A percentile compares a stretch with the other conserved stretches of the same genome.
These are phyloP conservation scores for Podaxis sp. DNA, from an alignment of 768 basidiomycete species.

Conservation along the genomic window DNA sequence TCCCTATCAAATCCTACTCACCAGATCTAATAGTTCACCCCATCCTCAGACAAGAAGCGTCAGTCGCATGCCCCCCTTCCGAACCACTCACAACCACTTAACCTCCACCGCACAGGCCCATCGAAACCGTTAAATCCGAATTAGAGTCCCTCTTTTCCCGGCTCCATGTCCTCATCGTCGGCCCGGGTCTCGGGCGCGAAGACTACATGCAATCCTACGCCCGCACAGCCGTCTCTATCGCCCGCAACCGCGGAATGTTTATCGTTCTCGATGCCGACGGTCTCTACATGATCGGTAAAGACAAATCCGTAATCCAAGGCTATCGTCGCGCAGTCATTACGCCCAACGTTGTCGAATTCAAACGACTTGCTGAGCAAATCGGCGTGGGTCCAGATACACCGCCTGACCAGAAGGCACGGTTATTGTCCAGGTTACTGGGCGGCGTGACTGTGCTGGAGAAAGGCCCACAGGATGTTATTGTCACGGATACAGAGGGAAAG, in stretches of 20 bases:
- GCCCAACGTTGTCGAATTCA: conserved; percentile 94
- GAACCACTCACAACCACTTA: background rate
- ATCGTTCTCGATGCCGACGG: conserved; percentile 95
- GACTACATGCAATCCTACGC: conserved; percentile 87
- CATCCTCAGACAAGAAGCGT: conserved; percentile 73
- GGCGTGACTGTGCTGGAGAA: conserved; percentile 92
- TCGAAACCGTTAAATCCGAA: conserved; percentile 46
- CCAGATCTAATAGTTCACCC: conserved; percentile 98
- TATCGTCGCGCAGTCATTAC: conserved; percentile 89
- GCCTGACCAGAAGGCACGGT: conserved; percentile 55
- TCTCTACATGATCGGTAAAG: conserved; percentile 78
- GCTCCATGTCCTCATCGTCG: conserved; percentile 90
- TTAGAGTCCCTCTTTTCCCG: conserved; percentile 75
- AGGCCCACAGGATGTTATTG: conserved; percentile 79
- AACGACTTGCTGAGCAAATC: conserved; percentile 72
- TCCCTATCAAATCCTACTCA: conserved; percentile 95
- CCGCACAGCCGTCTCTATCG: conserved; percentile 70
- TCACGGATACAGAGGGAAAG: conserved; percentile 67
- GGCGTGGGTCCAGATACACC: conserved; percentile 60
- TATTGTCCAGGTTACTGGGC: conserved; percentile 74
- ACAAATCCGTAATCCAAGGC: conserved; percentile 72
- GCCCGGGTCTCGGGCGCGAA: conserved; percentile 93
- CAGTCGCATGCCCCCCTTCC: conserved; percentile 23
- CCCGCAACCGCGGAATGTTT: conserved; percentile 75
- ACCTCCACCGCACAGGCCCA: conserved; percentile 35